Conservation (phyloP, 352 stramenopile genomes). For the Globisporangium cystogenes region DNA sequence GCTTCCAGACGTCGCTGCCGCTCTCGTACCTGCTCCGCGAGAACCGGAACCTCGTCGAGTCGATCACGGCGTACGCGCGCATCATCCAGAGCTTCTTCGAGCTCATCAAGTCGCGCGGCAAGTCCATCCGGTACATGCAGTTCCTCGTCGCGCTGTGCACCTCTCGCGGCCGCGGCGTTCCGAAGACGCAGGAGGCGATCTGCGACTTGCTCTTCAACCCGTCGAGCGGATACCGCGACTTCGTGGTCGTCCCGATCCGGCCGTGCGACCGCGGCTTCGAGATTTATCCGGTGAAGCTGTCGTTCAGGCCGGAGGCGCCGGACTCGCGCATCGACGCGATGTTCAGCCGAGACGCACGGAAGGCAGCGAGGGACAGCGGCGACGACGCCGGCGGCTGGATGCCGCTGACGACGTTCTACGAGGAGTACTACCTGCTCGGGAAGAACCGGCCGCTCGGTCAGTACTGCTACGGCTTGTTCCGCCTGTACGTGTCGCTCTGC, state of each 20-base stretch:
- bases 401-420: constrained; percentile 42
- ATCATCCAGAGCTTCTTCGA: constrained; percentile 71
- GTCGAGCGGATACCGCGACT: constrained; percentile 44
- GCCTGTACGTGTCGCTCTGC: constrained; percentile 63
- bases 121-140: constrained; percentile 71
- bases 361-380: not conserved
- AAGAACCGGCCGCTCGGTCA: constrained; percentile 44
- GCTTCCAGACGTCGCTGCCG: constrained; percentile 62
- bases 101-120: constrained; percentile 58
- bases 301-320: constrained; percentile 9
- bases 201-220: constrained; percentile 65
- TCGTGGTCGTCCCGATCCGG: constrained; percentile 48
- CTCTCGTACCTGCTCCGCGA: constrained; percentile 63
- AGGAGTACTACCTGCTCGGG: constrained; percentile 48
- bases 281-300: constrained; percentile 28
- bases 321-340: constrained; percentile 32
- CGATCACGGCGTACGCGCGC: constrained; percentile 48
- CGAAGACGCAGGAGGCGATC: constrained; percentile 72
- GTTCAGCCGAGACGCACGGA: constrained; percentile 20
- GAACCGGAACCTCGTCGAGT: constrained; percentile 69
- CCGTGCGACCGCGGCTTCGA: constrained; percentile 41
- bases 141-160: constrained; percentile 68
- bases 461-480: constrained; percentile 70
- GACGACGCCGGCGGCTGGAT: constrained; percentile 29
- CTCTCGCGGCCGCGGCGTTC: constrained; percentile 44